Evolutionary conservation across 225 moss, liverwort and hornwort species (phyloP).

Genomic region (Thuidium tamariscinum): DNA sequence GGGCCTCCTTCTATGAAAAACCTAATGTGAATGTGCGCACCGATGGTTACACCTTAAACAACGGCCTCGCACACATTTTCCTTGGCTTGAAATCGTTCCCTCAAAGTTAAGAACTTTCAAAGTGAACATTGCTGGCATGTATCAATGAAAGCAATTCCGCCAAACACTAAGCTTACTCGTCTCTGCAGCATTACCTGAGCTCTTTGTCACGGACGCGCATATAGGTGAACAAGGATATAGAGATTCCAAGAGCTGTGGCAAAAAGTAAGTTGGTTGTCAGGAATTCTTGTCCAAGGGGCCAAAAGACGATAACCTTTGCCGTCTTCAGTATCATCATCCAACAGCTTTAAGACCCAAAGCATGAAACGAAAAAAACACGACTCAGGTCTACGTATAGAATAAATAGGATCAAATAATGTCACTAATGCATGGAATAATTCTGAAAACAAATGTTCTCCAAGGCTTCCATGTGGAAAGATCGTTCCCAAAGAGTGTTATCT

Average conservation of each 20-base stretch:
- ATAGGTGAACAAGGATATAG: background rate
- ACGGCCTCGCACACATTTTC: background rate
- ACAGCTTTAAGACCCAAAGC: background rate
- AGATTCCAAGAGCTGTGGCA: slow-evolving; percentile 21
- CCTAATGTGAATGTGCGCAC: too few relatives aligned
- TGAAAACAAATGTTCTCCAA: background rate
- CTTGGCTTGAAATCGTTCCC: background rate
- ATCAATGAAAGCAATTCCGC: background rate
- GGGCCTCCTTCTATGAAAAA: too few relatives aligned
- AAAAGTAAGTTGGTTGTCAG: background rate
- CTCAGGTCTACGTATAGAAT: background rate
- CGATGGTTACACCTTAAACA: background rate
- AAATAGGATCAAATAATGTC: background rate
- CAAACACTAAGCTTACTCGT: background rate
- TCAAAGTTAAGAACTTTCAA: background rate
- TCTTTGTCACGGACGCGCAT: background rate
- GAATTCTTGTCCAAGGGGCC: background rate
- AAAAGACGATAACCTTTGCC: background rate
- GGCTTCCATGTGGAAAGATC: background rate
- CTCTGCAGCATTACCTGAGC: background rate
- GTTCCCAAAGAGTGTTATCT: background rate
- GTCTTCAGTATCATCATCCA: background rate
- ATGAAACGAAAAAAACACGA: background rate
- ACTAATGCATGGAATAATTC: background rate
- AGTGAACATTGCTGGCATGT: background rate